Conservation (phyloP, 208 protist species). For the Leishmania tropica region DNA sequence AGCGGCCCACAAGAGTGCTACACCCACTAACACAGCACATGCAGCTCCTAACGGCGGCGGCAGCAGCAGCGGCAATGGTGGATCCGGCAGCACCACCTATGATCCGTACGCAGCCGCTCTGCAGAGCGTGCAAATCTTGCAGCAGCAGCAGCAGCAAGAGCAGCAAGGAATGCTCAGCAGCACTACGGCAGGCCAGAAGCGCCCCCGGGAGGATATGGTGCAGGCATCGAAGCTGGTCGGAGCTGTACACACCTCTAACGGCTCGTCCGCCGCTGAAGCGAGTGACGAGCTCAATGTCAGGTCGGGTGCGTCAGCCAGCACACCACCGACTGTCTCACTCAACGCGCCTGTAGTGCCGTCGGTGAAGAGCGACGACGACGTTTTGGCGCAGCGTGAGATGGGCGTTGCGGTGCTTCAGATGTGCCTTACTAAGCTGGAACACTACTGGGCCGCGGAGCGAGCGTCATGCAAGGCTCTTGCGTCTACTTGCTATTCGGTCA, state of each 20-base stretch:
- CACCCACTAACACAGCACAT: background rate
- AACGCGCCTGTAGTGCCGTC: background rate
- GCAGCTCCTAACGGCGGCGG: background rate
- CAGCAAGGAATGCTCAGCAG: background rate
- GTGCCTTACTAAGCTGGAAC: slow-evolving; percentile 9
- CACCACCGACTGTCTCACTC: background rate
- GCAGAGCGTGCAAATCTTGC: slow-evolving; percentile 5
- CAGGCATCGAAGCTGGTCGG: background rate
- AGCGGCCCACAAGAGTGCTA: background rate
- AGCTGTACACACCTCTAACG: background rate
- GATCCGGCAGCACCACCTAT: background rate
- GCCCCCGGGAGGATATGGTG: slow-evolving; percentile 15
- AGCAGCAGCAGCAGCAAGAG: slow-evolving; percentile 14
- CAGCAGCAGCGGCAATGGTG: background rate
- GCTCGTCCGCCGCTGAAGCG: background rate
- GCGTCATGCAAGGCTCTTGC: background rate
- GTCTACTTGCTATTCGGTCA: background rate
- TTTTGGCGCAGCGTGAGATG: slow-evolving; percentile 15
- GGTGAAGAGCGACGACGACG: slow-evolving; percentile 13
- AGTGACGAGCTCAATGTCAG: background rate
- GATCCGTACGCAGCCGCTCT: slow-evolving; percentile 28
- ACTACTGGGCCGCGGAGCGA: slow-evolving; percentile 12
- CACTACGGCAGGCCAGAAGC: slow-evolving; percentile 7
- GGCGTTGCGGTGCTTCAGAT: slow-evolving; percentile 14
- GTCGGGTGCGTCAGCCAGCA: background rate